Conservation (phyloP, 139 green algal species). For the Ulvella scutata region DNA sequence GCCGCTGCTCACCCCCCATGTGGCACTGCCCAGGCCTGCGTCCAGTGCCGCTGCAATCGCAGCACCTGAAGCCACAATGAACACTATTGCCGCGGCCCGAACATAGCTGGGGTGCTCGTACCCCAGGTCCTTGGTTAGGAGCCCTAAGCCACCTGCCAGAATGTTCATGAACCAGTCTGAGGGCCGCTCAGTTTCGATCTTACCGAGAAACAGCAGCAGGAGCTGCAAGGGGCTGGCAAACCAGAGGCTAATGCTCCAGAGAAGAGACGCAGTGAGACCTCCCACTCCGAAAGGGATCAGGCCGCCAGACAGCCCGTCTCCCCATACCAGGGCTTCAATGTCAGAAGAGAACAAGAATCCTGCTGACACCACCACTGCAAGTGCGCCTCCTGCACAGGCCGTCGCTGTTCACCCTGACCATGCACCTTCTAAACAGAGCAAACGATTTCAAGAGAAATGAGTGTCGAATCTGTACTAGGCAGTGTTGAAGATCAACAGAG, state of each 20-base stretch:
- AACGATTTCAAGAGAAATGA: no score
- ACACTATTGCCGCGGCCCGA: conserved; percentile 2
- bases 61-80: conserved; percentile 17
- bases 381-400: background rate
- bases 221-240: conserved; percentile 43
- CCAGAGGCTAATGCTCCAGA: conserved; percentile 39
- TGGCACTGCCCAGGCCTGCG: conserved; percentile 15
- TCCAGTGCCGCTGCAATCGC: conserved; percentile 6
- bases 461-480: no score
- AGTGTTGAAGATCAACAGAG: no score
- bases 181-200: conserved; percentile 49
- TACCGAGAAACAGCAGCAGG: conserved; percentile 61
- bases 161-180: conserved; percentile 40
- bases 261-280: conserved; percentile 19
- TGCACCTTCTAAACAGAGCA: no score
- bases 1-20: conserved; percentile 33
- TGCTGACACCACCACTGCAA: background rate
- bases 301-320: background rate
- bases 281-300: conserved; percentile 11
- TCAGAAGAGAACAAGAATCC: background rate
- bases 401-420: no score
- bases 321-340: background rate
- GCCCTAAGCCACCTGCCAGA: background rate
- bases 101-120: conserved; percentile 23
- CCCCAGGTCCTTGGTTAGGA: conserved; percentile 11